Base-by-base conservation (phyloP, 1,284 basidiomycete genomes). In the Apiotrichum veenhuisii region DNA sequence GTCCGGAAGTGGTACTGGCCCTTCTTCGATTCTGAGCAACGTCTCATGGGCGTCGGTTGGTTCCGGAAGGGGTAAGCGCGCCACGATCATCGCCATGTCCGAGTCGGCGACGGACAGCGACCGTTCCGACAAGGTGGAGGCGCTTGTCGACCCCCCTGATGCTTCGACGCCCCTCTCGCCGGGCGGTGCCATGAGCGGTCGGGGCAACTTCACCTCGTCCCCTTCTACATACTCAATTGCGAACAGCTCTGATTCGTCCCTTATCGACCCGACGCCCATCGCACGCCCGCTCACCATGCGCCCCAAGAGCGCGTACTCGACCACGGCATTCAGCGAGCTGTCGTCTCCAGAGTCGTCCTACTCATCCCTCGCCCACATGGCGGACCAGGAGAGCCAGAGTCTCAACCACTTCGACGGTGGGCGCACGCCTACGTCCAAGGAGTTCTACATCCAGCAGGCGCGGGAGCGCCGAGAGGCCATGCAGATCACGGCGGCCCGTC, bases 1-100 rank as follows among this genome's bases (percentile, higher is more conserved):
- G 5, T 44, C 30, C 8, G 27, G 17, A 7, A 34, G 45, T 18
- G 12, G 12, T 11, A 30, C 30, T 17, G n/a, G 46, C n/a, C 46
- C 46, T 11, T 48, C 46, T 2, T 37, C 46, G 18, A n/a, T 48
- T 37, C 34, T 48, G 9, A 48, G 46, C 33, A 48, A 48, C 22
- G 46, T 48, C 8, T 48, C 46, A 20, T 48, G 46, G 46, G 46
- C 46, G n/a, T 34, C 46, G 3, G 27, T 48, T 33, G 33, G 40
- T 20, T 11, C 33, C 20, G 27, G 30, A 37, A 48, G 27, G 33
- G 33, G n/a, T n/a, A 38, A 38, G 37, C 45, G 45, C n/a, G 20
- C 27, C n/a, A 20, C 46, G 10, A 36, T 30, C 5, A 36, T 48
- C 7, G 18, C 27, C 15, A 22, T 17, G 9, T 33, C 27, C 22